Base-by-base conservation (phyloP, 2,329 filamentous ascomycete genomes). In the Fusarium nelsonii region DNA sequence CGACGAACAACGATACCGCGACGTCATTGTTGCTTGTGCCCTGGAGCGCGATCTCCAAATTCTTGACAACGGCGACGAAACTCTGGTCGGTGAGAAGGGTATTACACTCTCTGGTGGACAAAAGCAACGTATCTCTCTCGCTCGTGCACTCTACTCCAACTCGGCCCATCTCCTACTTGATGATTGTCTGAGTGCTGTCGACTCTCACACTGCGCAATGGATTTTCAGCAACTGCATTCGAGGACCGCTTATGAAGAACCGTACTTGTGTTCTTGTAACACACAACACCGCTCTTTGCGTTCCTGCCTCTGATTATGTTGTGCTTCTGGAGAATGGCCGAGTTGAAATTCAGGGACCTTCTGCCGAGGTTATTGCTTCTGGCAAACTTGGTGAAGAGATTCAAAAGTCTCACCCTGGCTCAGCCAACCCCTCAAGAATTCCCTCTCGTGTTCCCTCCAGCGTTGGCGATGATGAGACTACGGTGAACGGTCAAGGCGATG, bases 131-230 rank as follows among this genome's bases (percentile, higher is more conserved):
- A 98, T 99, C 52, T 97, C 95, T 15, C 86, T 99, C 44, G 96
- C 96, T n/a, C 90, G 96, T 71, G 96, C 96, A 2, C 86, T 99
- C n/a, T 99, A 99, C 81, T 97, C 93, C 70, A 95, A 93, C 79
- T 97, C 94, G 8, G 91, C 91, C 54, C 95, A 98, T 78, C 82
- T 99, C 16, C 86, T 99, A 12, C 85, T 99, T 50, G 96, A 99
- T 75, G 96, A 99, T 78, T 97, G 97, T 68, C 85, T 99, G 43
- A 97, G 94, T 76, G 96, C 96, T 30, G 96, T 99, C 34, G 96
- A 99, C 78, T 97, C 96, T 5, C 96, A 99, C 74, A 98, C 96
- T 0, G 94, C 94, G 3, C 97, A 97, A 78, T 97, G 97, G 91
- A 98, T 99, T 71, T 98, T 98, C 81, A 92, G 91, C 77, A 92